phyloP scores from a whole-genome alignment of 1,284 basidiomycete species.

The Mycena citricolor region DNA sequence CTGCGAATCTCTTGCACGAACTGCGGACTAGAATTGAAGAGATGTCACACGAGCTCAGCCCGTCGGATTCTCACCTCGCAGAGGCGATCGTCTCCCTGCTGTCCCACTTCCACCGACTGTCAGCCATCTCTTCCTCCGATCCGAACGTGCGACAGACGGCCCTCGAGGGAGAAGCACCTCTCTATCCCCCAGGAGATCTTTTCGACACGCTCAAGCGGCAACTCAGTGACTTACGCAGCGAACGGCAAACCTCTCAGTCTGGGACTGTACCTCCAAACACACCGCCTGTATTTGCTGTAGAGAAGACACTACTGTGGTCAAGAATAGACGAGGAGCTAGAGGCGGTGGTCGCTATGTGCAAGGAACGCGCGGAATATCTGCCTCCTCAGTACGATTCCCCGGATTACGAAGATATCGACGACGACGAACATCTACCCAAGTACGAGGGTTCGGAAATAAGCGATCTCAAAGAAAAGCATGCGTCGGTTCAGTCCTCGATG shows the following conservation, averaged over 20 bases:
- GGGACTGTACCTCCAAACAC: constrained; percentile 33
- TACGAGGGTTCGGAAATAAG: constrained; percentile 50
- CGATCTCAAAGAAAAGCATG: constrained; percentile 32
- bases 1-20: constrained; percentile 63
- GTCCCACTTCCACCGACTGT: constrained; percentile 61
- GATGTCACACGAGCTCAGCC: constrained; percentile 43
- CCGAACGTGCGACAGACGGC: constrained; percentile 17
- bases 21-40: constrained; percentile 53
- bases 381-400: constrained; percentile 74
- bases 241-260: constrained; percentile 43
- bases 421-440: constrained; percentile 54
- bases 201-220: constrained; percentile 66
- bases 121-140: constrained; percentile 35
- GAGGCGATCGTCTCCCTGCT: constrained; percentile 66
- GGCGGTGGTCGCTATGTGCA: constrained; percentile 62
- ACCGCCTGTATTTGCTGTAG: constrained; percentile 56
- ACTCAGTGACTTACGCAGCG: constrained; percentile 63
- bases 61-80: constrained; percentile 58
- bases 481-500: constrained; percentile 24
- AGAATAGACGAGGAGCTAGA: constrained; percentile 75
- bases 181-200: constrained; percentile 41
- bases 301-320: constrained; percentile 70
- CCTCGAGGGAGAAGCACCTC: constrained; percentile 26
- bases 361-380: constrained; percentile 53
- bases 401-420: constrained; percentile 31